Evolutionary conservation across 2,329 filamentous ascomycete genomes (phyloP).

Genomic region (Chaetomium sp.): DNA sequence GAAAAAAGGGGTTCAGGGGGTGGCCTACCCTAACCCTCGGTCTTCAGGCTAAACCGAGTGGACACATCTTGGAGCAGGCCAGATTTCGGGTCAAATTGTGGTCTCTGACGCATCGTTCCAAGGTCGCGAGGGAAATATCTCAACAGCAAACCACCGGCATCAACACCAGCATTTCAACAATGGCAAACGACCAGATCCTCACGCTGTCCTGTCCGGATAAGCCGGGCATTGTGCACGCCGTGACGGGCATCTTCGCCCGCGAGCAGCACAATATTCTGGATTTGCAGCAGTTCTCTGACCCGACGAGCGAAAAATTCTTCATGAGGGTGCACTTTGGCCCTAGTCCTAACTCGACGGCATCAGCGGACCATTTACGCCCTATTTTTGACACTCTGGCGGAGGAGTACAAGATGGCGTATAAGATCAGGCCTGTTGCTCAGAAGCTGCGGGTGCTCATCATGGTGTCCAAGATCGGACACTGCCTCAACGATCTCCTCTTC

Average conservation of each 20-base stretch:
- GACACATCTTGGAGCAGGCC: constrained; percentile 8
- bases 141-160: background rate
- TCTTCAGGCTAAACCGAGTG: constrained; percentile 14
- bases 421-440: constrained; percentile 66
- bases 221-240: constrained; percentile 81
- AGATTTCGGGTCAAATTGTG: constrained; percentile 1
- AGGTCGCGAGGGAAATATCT: background rate
- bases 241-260: constrained; percentile 74
- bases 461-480: constrained; percentile 88
- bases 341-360: constrained; percentile 45
- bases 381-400: constrained; percentile 64
- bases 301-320: constrained; percentile 75
- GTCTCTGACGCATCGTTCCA: constrained; percentile 10
- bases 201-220: constrained; percentile 84
- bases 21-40: background rate
- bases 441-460: constrained; percentile 82
- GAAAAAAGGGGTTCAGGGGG: background rate
- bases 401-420: constrained; percentile 69
- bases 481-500: constrained; percentile 81
- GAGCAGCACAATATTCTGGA: constrained; percentile 80
- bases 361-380: constrained; percentile 53
- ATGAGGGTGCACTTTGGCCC: constrained; percentile 85
- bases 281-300: constrained; percentile 82
- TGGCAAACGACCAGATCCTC: constrained; percentile 66
- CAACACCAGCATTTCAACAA: constrained; percentile 36